phyloP scores from a whole-genome alignment of 768 basidiomycete species.

The Termitomyces sp. region DNA sequence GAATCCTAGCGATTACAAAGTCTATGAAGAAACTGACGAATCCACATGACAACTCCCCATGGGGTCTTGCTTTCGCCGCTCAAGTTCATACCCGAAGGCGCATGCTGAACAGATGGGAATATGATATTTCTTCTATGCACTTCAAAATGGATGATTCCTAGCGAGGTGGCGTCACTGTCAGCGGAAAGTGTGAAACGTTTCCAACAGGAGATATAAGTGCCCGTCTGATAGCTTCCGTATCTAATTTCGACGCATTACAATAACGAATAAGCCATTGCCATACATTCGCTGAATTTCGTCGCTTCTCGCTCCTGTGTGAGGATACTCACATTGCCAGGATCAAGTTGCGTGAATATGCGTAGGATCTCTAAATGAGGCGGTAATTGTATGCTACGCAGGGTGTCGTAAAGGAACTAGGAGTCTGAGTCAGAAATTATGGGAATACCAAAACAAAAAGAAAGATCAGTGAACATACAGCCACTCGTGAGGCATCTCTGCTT shows the following conservation, averaged over 20 bases:
- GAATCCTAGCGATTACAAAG: neutral
- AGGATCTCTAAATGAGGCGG: slow-evolving; percentile 16
- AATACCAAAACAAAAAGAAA: neutral
- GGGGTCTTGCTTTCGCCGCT: neutral
- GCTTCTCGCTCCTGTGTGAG: slow-evolving; percentile 20
- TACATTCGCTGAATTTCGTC: slow-evolving; percentile 16
- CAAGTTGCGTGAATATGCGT: slow-evolving; percentile 19
- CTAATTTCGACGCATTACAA: slow-evolving; percentile 19
- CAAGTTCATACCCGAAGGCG: neutral
- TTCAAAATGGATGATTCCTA: slow-evolving; percentile 23
- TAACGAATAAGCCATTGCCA: slow-evolving; percentile 15
- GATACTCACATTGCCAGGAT: slow-evolving; percentile 15
- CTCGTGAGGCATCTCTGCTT: neutral
- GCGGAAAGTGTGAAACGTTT: slow-evolving; percentile 13
- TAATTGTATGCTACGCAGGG: slow-evolving; percentile 14
- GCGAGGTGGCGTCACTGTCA: slow-evolving; percentile 10
- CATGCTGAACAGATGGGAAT: slow-evolving; percentile 10
- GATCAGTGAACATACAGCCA: neutral
- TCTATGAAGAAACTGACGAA: neutral
- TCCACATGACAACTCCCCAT: neutral
- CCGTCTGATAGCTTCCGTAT: slow-evolving; percentile 28
- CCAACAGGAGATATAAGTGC: slow-evolving; percentile 24
- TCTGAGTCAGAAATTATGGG: neutral
- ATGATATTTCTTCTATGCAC: slow-evolving; percentile 25
- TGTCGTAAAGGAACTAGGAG: slow-evolving; percentile 15